Evolutionary conservation across 192 early-diverging fungal species (phyloP), one percentile per base, ranked within the genome.

Genomic region (Rhizoclosmatium globosum): DNA sequence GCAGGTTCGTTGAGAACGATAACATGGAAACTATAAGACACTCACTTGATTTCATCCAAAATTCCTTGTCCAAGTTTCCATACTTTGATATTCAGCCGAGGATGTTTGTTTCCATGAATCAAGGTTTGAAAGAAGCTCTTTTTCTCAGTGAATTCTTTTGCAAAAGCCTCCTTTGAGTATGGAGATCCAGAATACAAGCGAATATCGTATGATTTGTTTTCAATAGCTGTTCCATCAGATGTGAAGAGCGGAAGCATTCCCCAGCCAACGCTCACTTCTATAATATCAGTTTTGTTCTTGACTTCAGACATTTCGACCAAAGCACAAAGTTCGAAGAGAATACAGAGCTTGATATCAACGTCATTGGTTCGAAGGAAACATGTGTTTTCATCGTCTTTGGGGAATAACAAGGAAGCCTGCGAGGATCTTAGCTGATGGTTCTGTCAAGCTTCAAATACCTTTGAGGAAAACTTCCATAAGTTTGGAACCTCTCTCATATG

Each of bases 231-330:
- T 53, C 86, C 88, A 61, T 87, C 83, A 15, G 79, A 64, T 0
- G 84, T 86, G 71, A 85, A 85, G 4, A 89, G 72, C 17, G 88
- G 88, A 3, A 89, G 81, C 9, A 87, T 31, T 59, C 83, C 83
- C 88, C 88, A 89, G 44, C 88, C 88, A 48, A 83, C 84, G 42
- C 80, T 81, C 46, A 87, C 59, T 68, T 86, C 85, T 42, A 76
- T 58, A 15, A 73, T 59, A 78, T 60, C 77, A 6, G 74, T 58
- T 41, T 53, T 67, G 7, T 72, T 61, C 19, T 71, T 77, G 23
- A 56, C 56, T 23, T 74, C 74, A 23, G 81, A 79, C 39, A 71
- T 77, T 78, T 80, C 74, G 39, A 81, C 64, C 47, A 86, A 48
- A 38, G 86, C 64, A 59, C 84, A 84, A 17, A 85, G 42, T 74